Conservation (phyloP, 192 early-diverging fungal species). For the Backusella morwellensis region DNA sequence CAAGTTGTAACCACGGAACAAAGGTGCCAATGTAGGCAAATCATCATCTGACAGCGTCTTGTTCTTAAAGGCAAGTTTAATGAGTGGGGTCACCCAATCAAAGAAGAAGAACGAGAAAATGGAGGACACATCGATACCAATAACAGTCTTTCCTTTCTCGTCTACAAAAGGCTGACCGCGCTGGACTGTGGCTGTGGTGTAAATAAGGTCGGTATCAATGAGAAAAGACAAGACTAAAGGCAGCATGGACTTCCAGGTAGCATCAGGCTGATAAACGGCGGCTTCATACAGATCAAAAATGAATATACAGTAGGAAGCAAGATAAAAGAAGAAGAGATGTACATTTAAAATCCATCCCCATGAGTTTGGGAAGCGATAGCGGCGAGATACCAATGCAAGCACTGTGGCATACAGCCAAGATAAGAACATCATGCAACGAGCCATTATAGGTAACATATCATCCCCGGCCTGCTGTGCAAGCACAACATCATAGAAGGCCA, state of each 20-base stretch:
- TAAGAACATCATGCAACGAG: neutral
- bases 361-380: constrained; percentile 20
- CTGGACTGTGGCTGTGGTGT: constrained; percentile 10
- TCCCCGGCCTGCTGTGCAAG: neutral
- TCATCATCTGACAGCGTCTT: constrained; percentile 36
- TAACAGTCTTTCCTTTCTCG: constrained; percentile 1
- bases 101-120: constrained; percentile 40
- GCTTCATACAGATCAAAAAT: neutral
- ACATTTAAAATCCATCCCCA: constrained; percentile 39
- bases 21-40: constrained; percentile 34
- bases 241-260: neutral
- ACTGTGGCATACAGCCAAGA: constrained; percentile 30
- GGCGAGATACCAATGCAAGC: constrained; percentile 22
- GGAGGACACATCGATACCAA: constrained; percentile 16
- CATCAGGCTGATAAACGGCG: neutral
- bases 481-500: neutral
- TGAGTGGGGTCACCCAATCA: constrained; percentile 35
- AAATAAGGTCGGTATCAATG: constrained; percentile 16
- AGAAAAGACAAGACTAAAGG: constrained; percentile 4
- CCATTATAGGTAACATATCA: neutral
- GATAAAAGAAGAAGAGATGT: constrained; percentile 27
- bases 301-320: neutral
- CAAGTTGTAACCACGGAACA: constrained; percentile 29
- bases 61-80: constrained; percentile 35
- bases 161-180: constrained; percentile 20